A percentile compares a stretch with the other conserved stretches of the same genome.
These are phyloP conservation scores for Suhomyces kunorum DNA, from an alignment of 1,139 yeast genomes.

Conservation along the genomic window DNA sequence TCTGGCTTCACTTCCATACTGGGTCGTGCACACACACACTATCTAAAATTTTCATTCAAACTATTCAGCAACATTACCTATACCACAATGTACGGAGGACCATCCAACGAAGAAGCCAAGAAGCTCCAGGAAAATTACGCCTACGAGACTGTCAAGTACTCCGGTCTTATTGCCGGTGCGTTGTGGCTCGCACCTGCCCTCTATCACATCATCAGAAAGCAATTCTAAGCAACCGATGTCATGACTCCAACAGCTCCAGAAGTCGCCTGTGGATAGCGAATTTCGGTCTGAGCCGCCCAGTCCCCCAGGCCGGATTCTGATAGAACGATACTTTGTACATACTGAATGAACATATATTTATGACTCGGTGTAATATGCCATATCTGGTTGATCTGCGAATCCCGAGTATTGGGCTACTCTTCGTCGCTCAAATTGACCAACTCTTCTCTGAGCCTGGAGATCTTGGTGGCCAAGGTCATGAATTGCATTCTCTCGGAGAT, in stretches of 20 bases:
- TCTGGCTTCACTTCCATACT: not conserved
- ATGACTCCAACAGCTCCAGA: not conserved
- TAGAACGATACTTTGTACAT: slow-evolving; percentile 6
- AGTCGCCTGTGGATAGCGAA: not conserved
- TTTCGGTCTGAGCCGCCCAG: not conserved
- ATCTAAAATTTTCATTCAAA: slow-evolving; percentile 2
- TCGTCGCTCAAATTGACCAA: slow-evolving; percentile 33
- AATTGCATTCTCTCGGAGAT: slow-evolving; percentile 81
- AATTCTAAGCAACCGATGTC: slow-evolving; percentile 35
- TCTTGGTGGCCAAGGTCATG: slow-evolving; percentile 62
- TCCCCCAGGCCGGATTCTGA: not conserved
- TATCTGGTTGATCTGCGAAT: too few relatives aligned
- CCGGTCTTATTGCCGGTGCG: slow-evolving; percentile 72
- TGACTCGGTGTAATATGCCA: too few relatives aligned
- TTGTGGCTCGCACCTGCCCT: slow-evolving; percentile 76
- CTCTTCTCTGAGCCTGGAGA: slow-evolving; percentile 63
- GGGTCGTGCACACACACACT: slow-evolving; percentile 2
- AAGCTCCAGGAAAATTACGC: slow-evolving; percentile 72
- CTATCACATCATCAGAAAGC: slow-evolving; percentile 61
- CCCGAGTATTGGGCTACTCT: too few relatives aligned
- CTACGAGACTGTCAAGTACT: slow-evolving; percentile 62
- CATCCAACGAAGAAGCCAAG: slow-evolving; percentile 77
- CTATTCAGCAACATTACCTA: slow-evolving; percentile 1
- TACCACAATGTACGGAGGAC: slow-evolving; percentile 72
- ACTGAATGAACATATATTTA: slow-evolving; percentile 5